Evolutionary conservation across 2,329 filamentous ascomycete genomes (phyloP).

Genomic region (Penicillium janthinellum): DNA sequence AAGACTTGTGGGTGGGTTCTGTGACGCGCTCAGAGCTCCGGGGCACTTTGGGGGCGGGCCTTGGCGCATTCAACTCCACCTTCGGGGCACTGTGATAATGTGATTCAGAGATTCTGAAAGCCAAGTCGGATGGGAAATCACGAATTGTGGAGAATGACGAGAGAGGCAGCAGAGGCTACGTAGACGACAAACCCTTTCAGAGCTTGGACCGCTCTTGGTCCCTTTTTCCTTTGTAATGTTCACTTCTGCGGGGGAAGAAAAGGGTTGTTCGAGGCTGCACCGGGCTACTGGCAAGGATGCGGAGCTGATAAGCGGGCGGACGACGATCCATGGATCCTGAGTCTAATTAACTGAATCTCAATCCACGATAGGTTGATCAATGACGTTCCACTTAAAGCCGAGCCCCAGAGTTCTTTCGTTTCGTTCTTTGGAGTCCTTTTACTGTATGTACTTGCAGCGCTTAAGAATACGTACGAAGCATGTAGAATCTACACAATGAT

Average conservation of each 20-base stretch:
- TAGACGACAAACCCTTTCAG: not conserved
- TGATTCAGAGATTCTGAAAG: not conserved
- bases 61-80: constrained; percentile 12
- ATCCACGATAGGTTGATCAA: not conserved
- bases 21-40: constrained; percentile 5
- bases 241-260: not conserved
- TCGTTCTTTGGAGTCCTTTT: no score
- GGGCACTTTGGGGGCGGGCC: constrained; percentile 8
- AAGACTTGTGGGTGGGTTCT: not conserved
- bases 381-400: not conserved
- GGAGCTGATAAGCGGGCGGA: constrained; percentile 2
- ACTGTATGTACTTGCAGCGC: no score
- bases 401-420: not conserved
- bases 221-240: not conserved
- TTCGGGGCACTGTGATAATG: not conserved
- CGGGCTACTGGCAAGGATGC: not conserved
- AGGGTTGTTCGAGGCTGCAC: not conserved
- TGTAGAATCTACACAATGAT: not conserved
- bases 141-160: not conserved
- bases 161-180: no score
- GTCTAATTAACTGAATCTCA: not conserved
- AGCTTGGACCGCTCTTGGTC: not conserved
- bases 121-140: not conserved
- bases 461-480: no score
- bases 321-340: not conserved